Evolutionary conservation across 2,329 filamentous ascomycete genomes (phyloP), one percentile per base, ranked within the genome.

Genomic region (Thermoascus crustaceus): DNA sequence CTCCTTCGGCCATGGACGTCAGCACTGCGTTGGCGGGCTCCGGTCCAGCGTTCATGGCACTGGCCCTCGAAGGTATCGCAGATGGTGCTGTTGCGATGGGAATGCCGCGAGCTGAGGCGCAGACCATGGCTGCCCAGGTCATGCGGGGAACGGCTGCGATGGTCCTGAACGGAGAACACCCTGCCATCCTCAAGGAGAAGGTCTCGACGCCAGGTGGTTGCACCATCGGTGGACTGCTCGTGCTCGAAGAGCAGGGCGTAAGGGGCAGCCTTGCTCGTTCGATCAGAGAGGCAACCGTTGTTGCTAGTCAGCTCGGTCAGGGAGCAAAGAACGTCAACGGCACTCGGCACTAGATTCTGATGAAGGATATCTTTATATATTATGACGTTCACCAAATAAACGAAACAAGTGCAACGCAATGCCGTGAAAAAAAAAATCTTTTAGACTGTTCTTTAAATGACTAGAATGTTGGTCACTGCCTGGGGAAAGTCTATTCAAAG

Each of bases 31-130:
- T 79, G 2, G 77, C 72, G 4, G 75, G 76, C 1, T 78, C 75
- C 0, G 76, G 75, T 0, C 75, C 75, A 1, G 76, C 76, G 0
- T 78, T 80, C 52, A 69, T 72, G 27, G 73, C 75, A 0, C 55
- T 80, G 5, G 64, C 79, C 23, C 61, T 75, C 4, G 76, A 80
- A 47, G 71, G 72, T 0, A 61, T 78, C 39, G 71, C 75, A 2
- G 75, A 79, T 47, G 76, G 75, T 0, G 76, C 69, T 2, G 74
- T 80, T 2, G 75, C 76, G 0, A 78, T 78, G 64, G 76, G 76
- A 1, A 47, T 80, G 11, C 75, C 75, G 1, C 55, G 75, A 11
- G 69, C 72, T 2, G 68, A 78, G 48, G 75, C 76, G 2, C 71
- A 77, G 45, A 49, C 69, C 5, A 78, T 79, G 74, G 72, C 75